These are phyloP conservation scores for Tuber aestivum DNA, from an alignment of 495 filamentous ascomycete genomes.

Conservation along the genomic window DNA sequence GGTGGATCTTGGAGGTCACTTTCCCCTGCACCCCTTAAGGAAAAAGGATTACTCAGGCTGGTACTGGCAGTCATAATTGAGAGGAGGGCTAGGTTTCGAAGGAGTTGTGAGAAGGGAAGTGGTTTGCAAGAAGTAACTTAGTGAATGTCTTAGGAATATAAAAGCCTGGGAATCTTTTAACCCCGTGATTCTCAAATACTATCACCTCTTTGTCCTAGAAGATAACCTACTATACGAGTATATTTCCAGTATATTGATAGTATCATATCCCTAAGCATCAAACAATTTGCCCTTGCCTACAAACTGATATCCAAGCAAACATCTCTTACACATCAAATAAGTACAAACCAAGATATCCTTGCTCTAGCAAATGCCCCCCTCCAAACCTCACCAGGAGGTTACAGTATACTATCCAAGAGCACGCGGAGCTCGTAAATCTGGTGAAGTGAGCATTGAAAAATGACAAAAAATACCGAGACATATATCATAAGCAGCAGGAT, in stretches of 20 bases:
- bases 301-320: not conserved
- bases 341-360: not conserved
- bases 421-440: not conserved
- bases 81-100: not conserved
- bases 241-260: not conserved
- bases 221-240: not conserved
- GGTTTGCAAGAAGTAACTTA: not conserved
- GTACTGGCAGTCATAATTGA: too few relatives aligned
- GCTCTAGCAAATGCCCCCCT: not conserved
- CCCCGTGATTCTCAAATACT: not conserved
- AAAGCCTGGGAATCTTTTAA: not conserved
- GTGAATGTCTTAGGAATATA: not conserved
- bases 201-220: not conserved
- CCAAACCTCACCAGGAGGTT: not conserved
- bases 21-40: not conserved
- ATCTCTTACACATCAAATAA: not conserved
- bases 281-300: not conserved
- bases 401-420: not conserved
- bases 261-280: not conserved
- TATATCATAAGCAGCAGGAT: not conserved
- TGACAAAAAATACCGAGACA: not conserved
- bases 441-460: not conserved
- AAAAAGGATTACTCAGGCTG: too few relatives aligned
- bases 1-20: not conserved
- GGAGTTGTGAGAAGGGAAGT: not conserved